Conservation (phyloP, 2,329 filamentous ascomycete species). For the Penicillium sp. region DNA sequence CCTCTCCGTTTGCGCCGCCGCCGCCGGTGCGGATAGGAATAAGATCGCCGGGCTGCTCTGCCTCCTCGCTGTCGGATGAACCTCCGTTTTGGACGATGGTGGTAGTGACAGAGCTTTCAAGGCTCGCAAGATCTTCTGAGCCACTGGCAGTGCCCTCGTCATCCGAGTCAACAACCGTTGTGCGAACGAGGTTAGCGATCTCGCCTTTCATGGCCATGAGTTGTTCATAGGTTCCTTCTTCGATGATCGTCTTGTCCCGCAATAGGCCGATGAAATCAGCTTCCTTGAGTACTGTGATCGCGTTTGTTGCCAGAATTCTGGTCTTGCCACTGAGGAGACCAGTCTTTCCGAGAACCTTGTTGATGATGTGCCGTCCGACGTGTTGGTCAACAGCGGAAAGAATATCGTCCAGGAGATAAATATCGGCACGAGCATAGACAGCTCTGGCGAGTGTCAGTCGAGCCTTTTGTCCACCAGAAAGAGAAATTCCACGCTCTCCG, state of each 20-base stretch:
- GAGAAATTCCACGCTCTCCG: slow-evolving; percentile 91
- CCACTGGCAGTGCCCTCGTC: slow-evolving; percentile 53
- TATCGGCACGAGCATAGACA: slow-evolving; percentile 94
- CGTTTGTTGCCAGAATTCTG: slow-evolving; percentile 89
- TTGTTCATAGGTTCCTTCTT: slow-evolving; percentile 87
- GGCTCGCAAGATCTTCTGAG: slow-evolving; percentile 64
- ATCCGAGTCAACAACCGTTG: slow-evolving; percentile 56
- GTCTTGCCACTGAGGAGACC: slow-evolving; percentile 85
- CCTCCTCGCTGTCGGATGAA: slow-evolving; percentile 57
- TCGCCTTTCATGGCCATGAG: slow-evolving; percentile 92
- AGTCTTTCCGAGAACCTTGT: slow-evolving; percentile 84
- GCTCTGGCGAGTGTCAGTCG: slow-evolving; percentile 88
- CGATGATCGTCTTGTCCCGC: slow-evolving; percentile 77
- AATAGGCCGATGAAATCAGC: slow-evolving; percentile 87
- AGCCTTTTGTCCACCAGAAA: slow-evolving; percentile 95
- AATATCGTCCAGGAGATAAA: slow-evolving; percentile 92
- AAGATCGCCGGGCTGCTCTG: slow-evolving; percentile 75
- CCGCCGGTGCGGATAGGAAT: slow-evolving; percentile 64
- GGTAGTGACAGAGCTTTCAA: slow-evolving; percentile 66
- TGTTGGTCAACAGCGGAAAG: slow-evolving; percentile 98
- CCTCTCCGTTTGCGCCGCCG: slow-evolving; percentile 57
- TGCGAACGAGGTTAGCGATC: slow-evolving; percentile 79
- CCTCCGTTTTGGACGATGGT: slow-evolving; percentile 53
- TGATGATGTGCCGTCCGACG: slow-evolving; percentile 90
- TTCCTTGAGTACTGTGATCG: slow-evolving; percentile 85